Base-by-base conservation (phyloP, 768 basidiomycete genomes). In the Trametes maxima region DNA sequence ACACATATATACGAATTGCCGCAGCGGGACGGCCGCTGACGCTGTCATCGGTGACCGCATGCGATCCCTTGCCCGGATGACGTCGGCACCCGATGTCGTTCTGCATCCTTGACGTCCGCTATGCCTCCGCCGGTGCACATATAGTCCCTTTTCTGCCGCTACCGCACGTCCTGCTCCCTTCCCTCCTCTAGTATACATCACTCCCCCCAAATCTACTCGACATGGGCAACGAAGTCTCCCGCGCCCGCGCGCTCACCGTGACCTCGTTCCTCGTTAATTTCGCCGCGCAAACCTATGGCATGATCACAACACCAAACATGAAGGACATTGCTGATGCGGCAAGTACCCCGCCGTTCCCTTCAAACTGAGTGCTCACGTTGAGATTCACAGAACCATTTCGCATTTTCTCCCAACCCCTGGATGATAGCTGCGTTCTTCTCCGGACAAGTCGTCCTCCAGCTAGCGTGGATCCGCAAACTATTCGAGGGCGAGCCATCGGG, bases 361-460 rank as follows among this genome's bases (percentile, higher is more conserved):
- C 28, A 33, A 33, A 33, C 28, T 33, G 28, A 8, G 28, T 33
- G 28, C 28, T 33, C 28, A 33, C 28, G 28, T 33, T 8, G 7
- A 45, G 19, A 19, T 57, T 64, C 44, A 63, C 39, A 75, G 74
- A 72, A 75, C 47, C 72, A 74, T 45, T 75, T 69, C 25, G 74
- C 73, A 1, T 75, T 73, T 61, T 75, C 73, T 4, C 72, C 74
- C 17, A 69, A 73, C 57, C 72, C 74, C 0, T 67, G 57, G 62
- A 72, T 73, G 62, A 74, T 75, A 48, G 72, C 66, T 3, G 70
- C 69, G 10, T 73, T 73, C 67, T 75, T 74, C 66, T 69, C 69
- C 1, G 52, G 69, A 8, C 72, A 75, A 56, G 62, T 68, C 13
- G 55, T 72, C 35, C 51, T 72, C 12, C 71, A 73, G 56, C 39